A percentile compares a stretch with the other conserved stretches of the same genome.
phyloP scores from a whole-genome alignment of 257 asterid species.

The Solanum pennellii region DNA sequence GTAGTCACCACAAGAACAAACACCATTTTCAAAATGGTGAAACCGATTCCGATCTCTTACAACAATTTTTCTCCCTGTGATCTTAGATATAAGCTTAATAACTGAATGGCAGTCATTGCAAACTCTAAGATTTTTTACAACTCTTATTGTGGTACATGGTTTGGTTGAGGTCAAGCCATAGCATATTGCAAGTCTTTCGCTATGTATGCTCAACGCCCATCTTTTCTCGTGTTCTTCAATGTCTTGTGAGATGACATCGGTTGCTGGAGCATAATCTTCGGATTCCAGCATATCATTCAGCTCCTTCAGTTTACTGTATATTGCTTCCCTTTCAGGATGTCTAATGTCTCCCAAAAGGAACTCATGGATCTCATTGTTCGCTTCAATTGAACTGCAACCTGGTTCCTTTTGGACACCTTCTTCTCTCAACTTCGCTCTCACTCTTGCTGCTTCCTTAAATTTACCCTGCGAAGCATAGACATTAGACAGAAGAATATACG shows the following conservation, averaged over 20 bases:
- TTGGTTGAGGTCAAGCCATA: conserved; percentile 37
- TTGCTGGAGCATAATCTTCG: conserved; percentile 34
- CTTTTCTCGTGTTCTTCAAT: conserved; percentile 30
- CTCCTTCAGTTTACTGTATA: conserved; percentile 28
- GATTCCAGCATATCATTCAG: conserved; percentile 11
- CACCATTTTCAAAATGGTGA: conserved; percentile 52
- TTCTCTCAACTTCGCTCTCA: conserved; percentile 26
- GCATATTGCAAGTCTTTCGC: conserved; percentile 53
- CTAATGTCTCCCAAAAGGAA: conserved; percentile 40
- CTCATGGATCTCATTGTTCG: conserved; percentile 29
- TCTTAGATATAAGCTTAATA: conserved; percentile 37
- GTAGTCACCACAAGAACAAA: conserved; percentile 47
- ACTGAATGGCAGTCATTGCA: conserved; percentile 45
- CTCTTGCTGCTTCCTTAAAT: conserved; percentile 31
- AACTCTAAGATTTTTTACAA: conserved; percentile 41
- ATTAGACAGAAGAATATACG: conserved; percentile 24
- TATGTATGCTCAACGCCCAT: conserved; percentile 33
- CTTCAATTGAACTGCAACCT: conserved; percentile 44
- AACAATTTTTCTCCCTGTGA: conserved; percentile 21
- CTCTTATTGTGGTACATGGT: conserved; percentile 15
- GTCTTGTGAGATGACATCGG: conserved; percentile 29
- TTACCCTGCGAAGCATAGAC: conserved; percentile 30
- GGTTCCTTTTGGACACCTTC: conserved; percentile 35
- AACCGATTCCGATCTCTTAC: conserved; percentile 52
- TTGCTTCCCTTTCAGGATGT: conserved; percentile 40